Evolutionary conservation across 805 yeast genomes (phyloP), one percentile per base, ranked within the genome.

Genomic region (Barnettozyma californica): DNA sequence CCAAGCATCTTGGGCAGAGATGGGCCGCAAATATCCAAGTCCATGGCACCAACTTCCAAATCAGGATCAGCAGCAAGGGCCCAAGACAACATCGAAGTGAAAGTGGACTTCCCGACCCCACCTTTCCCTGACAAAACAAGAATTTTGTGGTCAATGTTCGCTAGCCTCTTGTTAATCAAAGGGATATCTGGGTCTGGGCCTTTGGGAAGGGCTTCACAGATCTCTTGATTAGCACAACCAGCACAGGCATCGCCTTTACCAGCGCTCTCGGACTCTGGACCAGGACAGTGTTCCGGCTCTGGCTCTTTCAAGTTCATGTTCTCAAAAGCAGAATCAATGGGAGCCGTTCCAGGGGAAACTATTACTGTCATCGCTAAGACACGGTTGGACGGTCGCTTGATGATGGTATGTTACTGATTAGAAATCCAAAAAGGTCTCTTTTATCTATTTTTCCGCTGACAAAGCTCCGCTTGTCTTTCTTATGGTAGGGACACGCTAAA

Each of bases 261-360:
- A 2, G 99, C 99, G 46, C 70, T 68, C 57, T 90, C 97, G 2
- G 95, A 84, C 62, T 92, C 97, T 1, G 98, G 96, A 1, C 99
- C 99, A 0, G 99, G 99, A 70, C 99, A 94, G 66, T 94, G 98
- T 62, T 90, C 97, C 1, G 99, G 98, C 60, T 85, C 95, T 0
- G 94, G 90, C 0, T 83, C 87, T 47, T 73, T 71, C 23, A 77
- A 54, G 39, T 59, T 53, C 34, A 50, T 52, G 33, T 47, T 56
- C 14, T 51, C 59, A 27, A 44, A 44, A 3, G 47, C 44, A 18
- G 41, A 16, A 5, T 45, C 47, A n/a, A 55, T 34, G 14, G 48
- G 43, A 13, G 54, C 50, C 4, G 47, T 44, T 41, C 52, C 45
- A 6, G 60, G 59, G 21, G 55, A 45, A 6, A 55, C 59, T 20